Evolutionary conservation across 2,329 filamentous ascomycete species (phyloP).

Genomic region (Hypocreales sp.): DNA sequence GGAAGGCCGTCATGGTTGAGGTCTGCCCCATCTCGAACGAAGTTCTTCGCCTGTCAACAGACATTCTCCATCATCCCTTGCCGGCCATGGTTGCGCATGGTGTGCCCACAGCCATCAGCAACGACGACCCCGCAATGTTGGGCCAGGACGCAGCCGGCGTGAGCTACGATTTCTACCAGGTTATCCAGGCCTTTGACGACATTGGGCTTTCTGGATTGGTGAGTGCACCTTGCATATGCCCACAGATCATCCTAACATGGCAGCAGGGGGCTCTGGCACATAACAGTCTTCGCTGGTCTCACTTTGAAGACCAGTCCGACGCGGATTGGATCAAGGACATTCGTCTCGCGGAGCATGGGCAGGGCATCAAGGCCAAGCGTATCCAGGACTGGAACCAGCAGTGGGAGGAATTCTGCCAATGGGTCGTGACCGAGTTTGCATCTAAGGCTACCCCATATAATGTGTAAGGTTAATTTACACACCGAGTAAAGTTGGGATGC

Average conservation of each 20-base stretch:
- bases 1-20: neutral
- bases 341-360: neutral
- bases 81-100: conserved; percentile 1
- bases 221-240: neutral
- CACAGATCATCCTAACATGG: neutral
- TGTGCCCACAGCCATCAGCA: conserved; percentile 1
- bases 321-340: conserved; percentile 1
- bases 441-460: no score
- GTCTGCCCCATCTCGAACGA: conserved; percentile 1
- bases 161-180: conserved; percentile 1
- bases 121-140: neutral
- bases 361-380: conserved; percentile 1
- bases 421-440: neutral
- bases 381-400: neutral
- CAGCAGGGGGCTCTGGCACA: neutral
- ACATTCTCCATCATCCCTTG: conserved; percentile 1
- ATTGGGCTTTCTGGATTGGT: neutral
- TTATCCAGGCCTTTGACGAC: conserved; percentile 1
- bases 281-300: conserved; percentile 1
- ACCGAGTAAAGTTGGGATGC: no score
- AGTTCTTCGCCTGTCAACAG: neutral
- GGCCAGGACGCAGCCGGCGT: conserved; percentile 1
- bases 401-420: conserved; percentile 1
- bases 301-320: conserved; percentile 1
- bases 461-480: no score